A percentile compares a stretch with the other conserved stretches of the same genome.
These are phyloP conservation scores for Trichoderma koningii DNA, from an alignment of 2,329 filamentous ascomycete genomes.

Conservation along the genomic window DNA sequence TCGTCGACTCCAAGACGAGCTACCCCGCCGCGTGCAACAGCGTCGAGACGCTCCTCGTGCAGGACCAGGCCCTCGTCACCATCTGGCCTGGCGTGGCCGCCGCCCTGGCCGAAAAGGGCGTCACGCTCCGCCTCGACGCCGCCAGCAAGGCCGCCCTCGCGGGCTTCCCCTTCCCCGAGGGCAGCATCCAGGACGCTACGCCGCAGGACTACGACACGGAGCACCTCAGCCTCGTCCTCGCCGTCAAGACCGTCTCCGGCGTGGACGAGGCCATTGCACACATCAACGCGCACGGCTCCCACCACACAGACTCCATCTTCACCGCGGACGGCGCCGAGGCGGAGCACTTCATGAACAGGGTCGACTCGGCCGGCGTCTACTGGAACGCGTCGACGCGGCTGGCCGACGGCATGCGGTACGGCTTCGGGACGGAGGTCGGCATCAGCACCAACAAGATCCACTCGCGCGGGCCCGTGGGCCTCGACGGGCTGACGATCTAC, in stretches of 20 bases:
- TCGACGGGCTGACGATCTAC: conserved; percentile 95
- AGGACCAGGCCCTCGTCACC: conserved; percentile 67
- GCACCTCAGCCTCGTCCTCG: conserved; percentile 81
- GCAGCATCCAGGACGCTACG: conserved; percentile 63
- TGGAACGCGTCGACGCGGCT: conserved; percentile 96
- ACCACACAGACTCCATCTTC: conserved; percentile 91
- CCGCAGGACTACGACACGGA: conserved; percentile 82
- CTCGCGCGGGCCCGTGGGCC: conserved; percentile 84
- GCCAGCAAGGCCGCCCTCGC: conserved; percentile 65
- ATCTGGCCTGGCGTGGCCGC: conserved; percentile 72
- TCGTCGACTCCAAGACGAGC: conserved; percentile 89
- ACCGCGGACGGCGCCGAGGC: conserved; percentile 69
- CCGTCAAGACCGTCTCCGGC: conserved; percentile 74
- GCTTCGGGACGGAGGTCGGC: conserved; percentile 96
- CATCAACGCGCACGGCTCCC: conserved; percentile 89
- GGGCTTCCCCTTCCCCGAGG: conserved; percentile 46
- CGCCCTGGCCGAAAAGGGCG: conserved; percentile 74
- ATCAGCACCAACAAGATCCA: conserved; percentile 99
- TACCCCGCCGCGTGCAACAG: conserved; percentile 97
- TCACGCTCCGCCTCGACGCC: conserved; percentile 78
- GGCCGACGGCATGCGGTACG: conserved; percentile 94
- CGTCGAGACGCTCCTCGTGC: conserved; percentile 86
- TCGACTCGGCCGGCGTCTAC: conserved; percentile 91
- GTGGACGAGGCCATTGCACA: conserved; percentile 76
- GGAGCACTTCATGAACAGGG: conserved; percentile 77